Evolutionary conservation across 2,329 filamentous ascomycete species (phyloP).

Genomic region (Aspergillus quadricinctus): DNA sequence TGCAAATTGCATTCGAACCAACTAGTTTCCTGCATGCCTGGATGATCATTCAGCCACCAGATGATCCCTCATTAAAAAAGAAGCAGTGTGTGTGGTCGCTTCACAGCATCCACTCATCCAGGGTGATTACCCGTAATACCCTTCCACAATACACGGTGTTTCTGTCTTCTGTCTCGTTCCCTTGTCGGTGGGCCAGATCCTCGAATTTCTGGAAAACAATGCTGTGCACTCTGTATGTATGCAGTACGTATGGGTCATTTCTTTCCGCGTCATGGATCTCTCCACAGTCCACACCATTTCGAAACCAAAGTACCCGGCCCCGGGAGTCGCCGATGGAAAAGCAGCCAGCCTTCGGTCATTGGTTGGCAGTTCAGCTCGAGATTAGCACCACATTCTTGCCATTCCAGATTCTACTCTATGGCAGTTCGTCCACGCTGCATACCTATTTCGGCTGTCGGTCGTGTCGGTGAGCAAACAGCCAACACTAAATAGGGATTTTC

Average conservation of each 20-base stretch:
- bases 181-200: conserved; percentile 8
- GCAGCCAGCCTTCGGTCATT: not conserved
- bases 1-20: conserved; percentile 24
- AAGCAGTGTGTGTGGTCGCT: not conserved
- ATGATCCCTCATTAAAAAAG: conserved; percentile 8
- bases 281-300: not conserved
- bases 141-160: not conserved
- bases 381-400: not conserved
- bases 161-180: conserved; percentile 15
- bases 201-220: conserved; percentile 21
- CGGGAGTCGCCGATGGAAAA: not conserved
- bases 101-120: not conserved
- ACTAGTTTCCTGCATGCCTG: conserved; percentile 30
- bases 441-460: conserved; percentile 10
- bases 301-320: not conserved
- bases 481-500: conserved; percentile 19
- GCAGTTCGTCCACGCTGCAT: conserved; percentile 11
- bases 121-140: not conserved
- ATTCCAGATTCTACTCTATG: not conserved
- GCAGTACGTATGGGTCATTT: not conserved
- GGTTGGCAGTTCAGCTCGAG: not conserved
- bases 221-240: conserved; percentile 9
- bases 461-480: conserved; percentile 26
- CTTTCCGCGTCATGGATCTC: conserved; percentile 3
- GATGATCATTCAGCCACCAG: conserved; percentile 22